Conservation (phyloP, 352 stramenopile species). For the Phytophthora hibernalis region DNA sequence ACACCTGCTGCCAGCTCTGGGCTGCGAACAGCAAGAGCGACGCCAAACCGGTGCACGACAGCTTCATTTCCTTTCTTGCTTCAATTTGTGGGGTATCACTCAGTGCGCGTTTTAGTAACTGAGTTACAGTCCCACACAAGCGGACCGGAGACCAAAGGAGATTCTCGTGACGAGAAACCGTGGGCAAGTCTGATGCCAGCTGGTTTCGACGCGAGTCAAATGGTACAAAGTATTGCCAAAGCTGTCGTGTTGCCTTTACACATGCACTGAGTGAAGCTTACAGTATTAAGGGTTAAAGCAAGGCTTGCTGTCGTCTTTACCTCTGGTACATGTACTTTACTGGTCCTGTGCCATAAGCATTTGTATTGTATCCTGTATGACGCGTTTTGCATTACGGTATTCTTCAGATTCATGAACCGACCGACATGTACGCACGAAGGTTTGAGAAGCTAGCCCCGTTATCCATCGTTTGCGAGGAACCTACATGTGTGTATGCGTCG, state of each 20-base stretch:
- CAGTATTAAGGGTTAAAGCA: no score
- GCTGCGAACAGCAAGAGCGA: conserved; percentile 20
- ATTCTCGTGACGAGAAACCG: background rate
- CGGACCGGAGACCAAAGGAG: background rate
- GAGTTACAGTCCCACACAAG: conserved; percentile 9
- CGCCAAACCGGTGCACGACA: conserved; percentile 4
- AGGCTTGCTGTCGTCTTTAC: no score
- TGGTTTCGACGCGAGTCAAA: conserved; percentile 7
- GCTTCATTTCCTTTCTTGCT: conserved; percentile 19
- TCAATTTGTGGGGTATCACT: conserved; percentile 1
- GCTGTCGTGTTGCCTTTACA: background rate
- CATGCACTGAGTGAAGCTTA: no score
- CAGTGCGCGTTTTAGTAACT: conserved; percentile 16
- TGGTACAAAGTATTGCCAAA: background rate
- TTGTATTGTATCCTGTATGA: no score
- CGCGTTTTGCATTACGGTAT: no score
- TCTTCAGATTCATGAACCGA: no score
- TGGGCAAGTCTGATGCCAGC: conserved; percentile 7
- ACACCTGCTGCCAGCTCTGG: conserved; percentile 24
- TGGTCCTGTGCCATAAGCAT: background rate
- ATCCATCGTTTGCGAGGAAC: no score
- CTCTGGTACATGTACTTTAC: no score
- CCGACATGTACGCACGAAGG: no score
- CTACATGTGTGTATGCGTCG: background rate
- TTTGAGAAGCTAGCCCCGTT: no score